phyloP scores from a whole-genome alignment of 2,329 filamentous ascomycete genomes.

The Trichoderma sp. region DNA sequence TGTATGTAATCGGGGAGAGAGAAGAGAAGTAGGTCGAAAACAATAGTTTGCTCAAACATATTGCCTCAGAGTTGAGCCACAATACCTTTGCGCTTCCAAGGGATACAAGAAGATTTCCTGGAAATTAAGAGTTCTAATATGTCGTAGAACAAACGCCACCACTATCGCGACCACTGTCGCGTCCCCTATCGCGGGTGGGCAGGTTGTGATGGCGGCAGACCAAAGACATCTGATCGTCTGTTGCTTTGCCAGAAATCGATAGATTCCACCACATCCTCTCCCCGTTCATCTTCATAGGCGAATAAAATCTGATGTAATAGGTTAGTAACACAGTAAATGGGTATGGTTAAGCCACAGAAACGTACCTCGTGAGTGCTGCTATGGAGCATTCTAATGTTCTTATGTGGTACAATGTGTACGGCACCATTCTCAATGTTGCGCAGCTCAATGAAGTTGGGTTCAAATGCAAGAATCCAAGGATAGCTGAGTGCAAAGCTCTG shows the following conservation, averaged over 20 bases:
- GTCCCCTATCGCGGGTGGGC: conserved; percentile 20
- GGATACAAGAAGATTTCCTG: conserved; percentile 34
- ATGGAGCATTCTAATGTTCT: conserved; percentile 96
- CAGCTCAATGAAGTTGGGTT: conserved; percentile 96
- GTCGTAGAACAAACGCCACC: background rate
- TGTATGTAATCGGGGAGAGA: conserved; percentile 21
- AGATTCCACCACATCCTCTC: conserved; percentile 90
- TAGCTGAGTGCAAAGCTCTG: conserved; percentile 92
- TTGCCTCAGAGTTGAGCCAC: conserved; percentile 24
- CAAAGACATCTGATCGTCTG: conserved; percentile 48
- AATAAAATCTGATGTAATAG: conserved; percentile 76
- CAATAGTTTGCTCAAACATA: conserved; percentile 26
- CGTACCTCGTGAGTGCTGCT: conserved; percentile 94
- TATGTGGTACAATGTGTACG: conserved; percentile 93
- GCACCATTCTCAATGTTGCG: conserved; percentile 92
- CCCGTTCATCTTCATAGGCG: conserved; percentile 93
- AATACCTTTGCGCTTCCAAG: conserved; percentile 25
- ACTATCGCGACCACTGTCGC: conserved; percentile 20
- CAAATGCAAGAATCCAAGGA: conserved; percentile 96
- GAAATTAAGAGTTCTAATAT: conserved; percentile 22
- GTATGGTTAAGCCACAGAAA: conserved; percentile 13
- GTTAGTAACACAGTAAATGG: background rate
- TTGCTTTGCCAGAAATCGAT: conserved; percentile 92
- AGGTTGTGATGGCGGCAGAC: conserved; percentile 17
- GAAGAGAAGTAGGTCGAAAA: conserved; percentile 11